Conservation (phyloP, 306 rosid species). For the Casuarina glauca region DNA sequence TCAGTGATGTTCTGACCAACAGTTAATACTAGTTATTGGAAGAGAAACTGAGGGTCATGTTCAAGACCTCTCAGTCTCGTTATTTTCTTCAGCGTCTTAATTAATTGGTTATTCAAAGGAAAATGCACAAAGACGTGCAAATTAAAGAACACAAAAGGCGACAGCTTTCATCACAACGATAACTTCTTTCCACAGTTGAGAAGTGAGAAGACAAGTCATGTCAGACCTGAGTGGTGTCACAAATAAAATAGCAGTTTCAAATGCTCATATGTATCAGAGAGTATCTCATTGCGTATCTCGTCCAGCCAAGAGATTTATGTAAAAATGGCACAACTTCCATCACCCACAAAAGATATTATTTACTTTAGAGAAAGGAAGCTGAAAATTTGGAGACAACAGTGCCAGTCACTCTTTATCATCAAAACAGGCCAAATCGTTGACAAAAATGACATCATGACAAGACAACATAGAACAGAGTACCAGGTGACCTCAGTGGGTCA, state of each 20-base stretch:
- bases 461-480: not conserved
- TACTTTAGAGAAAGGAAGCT: not conserved
- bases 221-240: not conserved
- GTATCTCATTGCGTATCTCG: not conserved
- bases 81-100: not conserved
- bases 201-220: not conserved
- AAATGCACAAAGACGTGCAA: not conserved
- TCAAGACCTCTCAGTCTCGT: not conserved
- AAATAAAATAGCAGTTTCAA: not conserved
- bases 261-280: not conserved
- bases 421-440: slow-evolving; percentile 13
- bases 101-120: not conserved
- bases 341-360: not conserved
- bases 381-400: not conserved
- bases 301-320: not conserved
- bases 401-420: not conserved
- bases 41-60: not conserved
- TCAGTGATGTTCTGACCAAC: too few species aligned
- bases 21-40: too few species aligned
- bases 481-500: too few species aligned
- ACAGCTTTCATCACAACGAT: not conserved
- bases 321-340: not conserved
- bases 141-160: not conserved
- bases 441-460: not conserved
- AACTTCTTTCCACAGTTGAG: not conserved